Percentiles rank a stretch among this genome's conserved stretches.
Conservation (phyloP, 2,329 filamentous ascomycete genomes). For the Stachybotrys elegans region DNA sequence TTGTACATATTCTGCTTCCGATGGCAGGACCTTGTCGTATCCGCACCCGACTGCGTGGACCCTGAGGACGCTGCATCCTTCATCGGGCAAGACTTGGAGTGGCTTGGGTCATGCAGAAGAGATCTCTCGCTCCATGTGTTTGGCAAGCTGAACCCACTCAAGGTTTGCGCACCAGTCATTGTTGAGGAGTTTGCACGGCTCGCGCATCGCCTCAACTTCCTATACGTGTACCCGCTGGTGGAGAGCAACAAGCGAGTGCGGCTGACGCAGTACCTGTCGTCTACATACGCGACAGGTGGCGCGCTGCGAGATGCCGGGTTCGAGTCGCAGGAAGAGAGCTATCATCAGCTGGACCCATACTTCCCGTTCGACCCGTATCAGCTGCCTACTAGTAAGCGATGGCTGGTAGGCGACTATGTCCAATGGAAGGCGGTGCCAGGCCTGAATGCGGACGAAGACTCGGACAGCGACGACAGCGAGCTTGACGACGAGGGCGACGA, state of each 20-base stretch:
- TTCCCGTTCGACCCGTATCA: slow-evolving; percentile 98
- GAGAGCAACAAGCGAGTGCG: slow-evolving; percentile 90
- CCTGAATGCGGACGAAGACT: slow-evolving; percentile 52
- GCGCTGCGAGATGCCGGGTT: slow-evolving; percentile 45
- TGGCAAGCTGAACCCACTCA: slow-evolving; percentile 87
- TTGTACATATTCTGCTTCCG: slow-evolving; percentile 97
- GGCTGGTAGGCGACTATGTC: slow-evolving; percentile 82
- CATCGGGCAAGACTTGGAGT: slow-evolving; percentile 68
- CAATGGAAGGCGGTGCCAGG: slow-evolving; percentile 73
- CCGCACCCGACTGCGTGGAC: slow-evolving; percentile 55
- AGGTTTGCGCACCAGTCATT: slow-evolving; percentile 86
- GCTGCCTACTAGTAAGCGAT: slow-evolving; percentile 77
- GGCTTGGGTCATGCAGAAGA: slow-evolving; percentile 70
- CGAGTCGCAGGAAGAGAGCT: slow-evolving; percentile 62
- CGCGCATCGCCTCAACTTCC: slow-evolving; percentile 76
- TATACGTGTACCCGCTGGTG: slow-evolving; percentile 84
- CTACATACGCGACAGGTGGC: slow-evolving; percentile 50
- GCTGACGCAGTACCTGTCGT: slow-evolving; percentile 63
- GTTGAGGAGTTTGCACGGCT: slow-evolving; percentile 89
- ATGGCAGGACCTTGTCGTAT: slow-evolving; percentile 81
- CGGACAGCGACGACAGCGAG: slow-evolving; percentile 49
- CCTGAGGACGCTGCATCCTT: slow-evolving; percentile 57
- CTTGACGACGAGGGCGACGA: slow-evolving; percentile 41
- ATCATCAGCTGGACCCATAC: slow-evolving; percentile 84
- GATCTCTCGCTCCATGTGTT: slow-evolving; percentile 74